A percentile compares a stretch with the other conserved stretches of the same genome.
Evolutionary conservation across 2,329 filamentous ascomycete species (phyloP).

Genomic region (Ophioceras dolichostomum): DNA sequence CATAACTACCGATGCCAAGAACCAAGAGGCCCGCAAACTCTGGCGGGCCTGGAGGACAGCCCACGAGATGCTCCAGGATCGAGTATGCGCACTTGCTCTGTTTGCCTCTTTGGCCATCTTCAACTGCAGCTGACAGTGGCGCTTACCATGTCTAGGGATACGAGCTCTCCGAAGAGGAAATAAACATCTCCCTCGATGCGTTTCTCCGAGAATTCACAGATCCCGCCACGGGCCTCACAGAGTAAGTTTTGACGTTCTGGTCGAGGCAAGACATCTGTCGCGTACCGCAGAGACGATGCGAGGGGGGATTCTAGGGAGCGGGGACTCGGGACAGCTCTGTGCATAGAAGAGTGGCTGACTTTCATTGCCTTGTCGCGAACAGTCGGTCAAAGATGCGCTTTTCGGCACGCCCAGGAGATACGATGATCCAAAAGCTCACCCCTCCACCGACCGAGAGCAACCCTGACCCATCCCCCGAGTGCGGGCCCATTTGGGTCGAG

Average conservation of each 20-base stretch:
- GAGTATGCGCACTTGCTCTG: constrained; percentile 47
- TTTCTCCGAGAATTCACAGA: constrained; percentile 65
- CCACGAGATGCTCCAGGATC: constrained; percentile 87
- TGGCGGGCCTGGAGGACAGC: constrained; percentile 93
- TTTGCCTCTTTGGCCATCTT: neutral
- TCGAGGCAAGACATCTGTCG: too few relatives aligned
- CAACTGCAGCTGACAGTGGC: too few relatives aligned
- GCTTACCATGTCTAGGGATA: constrained; percentile 85
- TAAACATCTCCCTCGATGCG: constrained; percentile 72
- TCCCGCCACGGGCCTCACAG: constrained; percentile 58
- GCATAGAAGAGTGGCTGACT: neutral
- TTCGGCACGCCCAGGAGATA: constrained; percentile 70
- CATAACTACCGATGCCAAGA: constrained; percentile 22
- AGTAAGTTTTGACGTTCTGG: constrained; percentile 43
- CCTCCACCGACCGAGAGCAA: constrained; percentile 55
- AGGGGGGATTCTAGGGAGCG: too few relatives aligned
- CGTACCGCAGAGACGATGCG: too few relatives aligned
- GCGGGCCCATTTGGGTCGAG: constrained; percentile 86
- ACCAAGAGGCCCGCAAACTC: constrained; percentile 51
- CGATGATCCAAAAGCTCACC: constrained; percentile 78
- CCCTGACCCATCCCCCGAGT: constrained; percentile 58
- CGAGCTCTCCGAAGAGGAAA: constrained; percentile 78
- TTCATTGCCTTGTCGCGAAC: neutral
- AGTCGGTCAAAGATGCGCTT: constrained; percentile 81
- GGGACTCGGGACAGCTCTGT: too few relatives aligned